These are phyloP conservation scores for Euphorbia peplus DNA, from an alignment of 345 rosid species.

Conservation along the genomic window DNA sequence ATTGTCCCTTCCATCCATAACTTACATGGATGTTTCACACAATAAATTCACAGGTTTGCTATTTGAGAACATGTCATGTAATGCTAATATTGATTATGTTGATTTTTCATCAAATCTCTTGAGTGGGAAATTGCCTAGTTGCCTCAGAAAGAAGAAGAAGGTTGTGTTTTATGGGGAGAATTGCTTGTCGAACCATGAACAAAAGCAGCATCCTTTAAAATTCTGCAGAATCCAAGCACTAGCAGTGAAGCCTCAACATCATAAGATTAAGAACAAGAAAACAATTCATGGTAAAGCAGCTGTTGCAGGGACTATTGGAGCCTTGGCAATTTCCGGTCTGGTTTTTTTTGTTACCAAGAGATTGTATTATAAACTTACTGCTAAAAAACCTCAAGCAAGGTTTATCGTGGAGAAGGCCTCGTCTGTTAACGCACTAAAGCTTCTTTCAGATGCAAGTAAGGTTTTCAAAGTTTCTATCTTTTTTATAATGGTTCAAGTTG, in stretches of 20 bases:
- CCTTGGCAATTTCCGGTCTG: slow-evolving; percentile 28
- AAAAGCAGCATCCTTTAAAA: slow-evolving; percentile 40
- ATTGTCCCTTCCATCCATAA: slow-evolving; percentile 45
- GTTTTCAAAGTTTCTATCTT: background rate
- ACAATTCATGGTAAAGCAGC: slow-evolving; percentile 21
- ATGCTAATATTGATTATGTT: slow-evolving; percentile 35
- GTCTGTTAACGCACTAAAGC: slow-evolving; percentile 37
- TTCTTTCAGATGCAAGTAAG: slow-evolving; percentile 69
- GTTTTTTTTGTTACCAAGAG: slow-evolving; percentile 30
- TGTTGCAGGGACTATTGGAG: slow-evolving; percentile 43
- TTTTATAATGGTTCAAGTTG: no score
- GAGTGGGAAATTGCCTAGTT: slow-evolving; percentile 54
- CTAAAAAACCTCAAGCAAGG: slow-evolving; percentile 27
- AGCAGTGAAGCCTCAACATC: slow-evolving; percentile 46
- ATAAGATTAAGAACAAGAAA: slow-evolving; percentile 21
- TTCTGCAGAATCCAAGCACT: slow-evolving; percentile 57
- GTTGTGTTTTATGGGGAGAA: slow-evolving; percentile 36
- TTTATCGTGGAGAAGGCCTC: slow-evolving; percentile 32
- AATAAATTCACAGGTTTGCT: slow-evolving; percentile 54
- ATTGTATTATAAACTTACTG: slow-evolving; percentile 4
- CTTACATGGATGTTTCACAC: slow-evolving; percentile 41
- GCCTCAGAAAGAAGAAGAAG: slow-evolving; percentile 31
- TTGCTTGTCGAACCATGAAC: slow-evolving; percentile 42
- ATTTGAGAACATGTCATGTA: slow-evolving; percentile 47
- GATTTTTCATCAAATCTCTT: slow-evolving; percentile 56